Conservation (phyloP, 2,329 filamentous ascomycete genomes). For the Colletotrichum sp. region DNA sequence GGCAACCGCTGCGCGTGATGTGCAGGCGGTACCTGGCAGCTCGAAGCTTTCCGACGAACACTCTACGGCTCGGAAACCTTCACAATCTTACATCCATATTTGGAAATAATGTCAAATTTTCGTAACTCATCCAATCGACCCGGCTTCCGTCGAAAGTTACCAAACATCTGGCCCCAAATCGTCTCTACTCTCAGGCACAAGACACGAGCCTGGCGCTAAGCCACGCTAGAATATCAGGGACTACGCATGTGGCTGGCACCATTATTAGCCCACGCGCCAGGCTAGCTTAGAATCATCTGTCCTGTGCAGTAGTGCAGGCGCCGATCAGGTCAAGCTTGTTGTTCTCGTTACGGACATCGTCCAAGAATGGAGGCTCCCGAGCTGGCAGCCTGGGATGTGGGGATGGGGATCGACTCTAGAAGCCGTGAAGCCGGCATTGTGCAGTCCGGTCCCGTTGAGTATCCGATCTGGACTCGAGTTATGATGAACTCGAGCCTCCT, state of each 20-base stretch:
- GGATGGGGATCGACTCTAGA: not conserved
- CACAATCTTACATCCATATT: not conserved
- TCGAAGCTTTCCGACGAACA: not conserved
- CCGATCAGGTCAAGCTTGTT: not conserved
- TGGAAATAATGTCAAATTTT: not conserved
- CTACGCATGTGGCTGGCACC: not conserved
- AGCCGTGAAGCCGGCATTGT: not conserved
- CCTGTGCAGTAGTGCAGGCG: not conserved
- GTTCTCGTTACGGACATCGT: not conserved
- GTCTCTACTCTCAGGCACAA: not conserved
- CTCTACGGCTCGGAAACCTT: not conserved
- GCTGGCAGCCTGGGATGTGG: not conserved
- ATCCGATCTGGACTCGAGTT: not conserved
- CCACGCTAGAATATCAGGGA: not conserved
- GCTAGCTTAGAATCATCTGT: not conserved
- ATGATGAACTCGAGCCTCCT: not conserved
- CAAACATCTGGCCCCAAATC: not conserved
- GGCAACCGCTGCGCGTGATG: not conserved
- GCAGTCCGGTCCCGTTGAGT: not conserved
- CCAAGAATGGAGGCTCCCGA: not conserved
- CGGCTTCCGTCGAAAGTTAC: not conserved
- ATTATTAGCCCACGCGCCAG: not conserved
- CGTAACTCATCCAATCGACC: not conserved
- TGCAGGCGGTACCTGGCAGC: not conserved
- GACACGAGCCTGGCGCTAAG: not conserved